Conservation (phyloP, 106 monocot genomes). For the Dendrobium officinale region DNA sequence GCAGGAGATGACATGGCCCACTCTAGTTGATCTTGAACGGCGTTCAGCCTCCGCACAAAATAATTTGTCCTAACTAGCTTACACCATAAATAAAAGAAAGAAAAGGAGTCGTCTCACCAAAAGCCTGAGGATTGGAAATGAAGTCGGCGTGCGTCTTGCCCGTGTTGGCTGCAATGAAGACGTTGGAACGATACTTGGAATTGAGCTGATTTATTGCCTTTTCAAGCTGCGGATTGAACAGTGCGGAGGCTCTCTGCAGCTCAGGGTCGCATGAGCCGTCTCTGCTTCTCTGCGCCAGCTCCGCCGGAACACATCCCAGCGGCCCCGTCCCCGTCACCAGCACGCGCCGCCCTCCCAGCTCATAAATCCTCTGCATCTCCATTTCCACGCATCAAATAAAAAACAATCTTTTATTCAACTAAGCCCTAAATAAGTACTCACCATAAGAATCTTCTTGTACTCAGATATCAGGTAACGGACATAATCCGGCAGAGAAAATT, state of each 20-base stretch:
- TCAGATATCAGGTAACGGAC: conserved; percentile 63
- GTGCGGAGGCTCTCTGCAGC: conserved; percentile 34
- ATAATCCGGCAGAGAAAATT: conserved; percentile 73
- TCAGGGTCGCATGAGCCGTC: conserved; percentile 31
- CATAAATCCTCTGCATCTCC: conserved; percentile 30
- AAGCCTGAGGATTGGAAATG: conserved; percentile 40
- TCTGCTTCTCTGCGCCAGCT: conserved; percentile 28
- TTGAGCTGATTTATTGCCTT: conserved; percentile 38
- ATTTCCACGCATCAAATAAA: neutral
- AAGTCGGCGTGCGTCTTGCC: conserved; percentile 42
- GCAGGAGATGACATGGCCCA: no score
- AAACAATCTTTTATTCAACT: neutral
- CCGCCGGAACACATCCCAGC: conserved; percentile 38
- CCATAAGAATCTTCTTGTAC: conserved; percentile 75
- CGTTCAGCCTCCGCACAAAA: no score
- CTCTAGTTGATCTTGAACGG: no score
- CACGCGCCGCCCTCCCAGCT: conserved; percentile 31
- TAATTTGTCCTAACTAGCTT: neutral
- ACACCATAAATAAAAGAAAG: neutral
- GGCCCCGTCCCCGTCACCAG: conserved; percentile 47
- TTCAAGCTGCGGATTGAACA: conserved; percentile 53
- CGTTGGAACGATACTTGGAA: conserved; percentile 19
- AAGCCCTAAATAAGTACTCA: conserved; percentile 10
- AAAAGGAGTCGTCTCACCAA: conserved; percentile 13
- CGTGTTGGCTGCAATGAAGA: conserved; percentile 49